Percentiles rank a stretch among this genome's conserved stretches.
Evolutionary conservation across 2,329 filamentous ascomycete species (phyloP).

Genomic region (Arthrobotrys sinensis): DNA sequence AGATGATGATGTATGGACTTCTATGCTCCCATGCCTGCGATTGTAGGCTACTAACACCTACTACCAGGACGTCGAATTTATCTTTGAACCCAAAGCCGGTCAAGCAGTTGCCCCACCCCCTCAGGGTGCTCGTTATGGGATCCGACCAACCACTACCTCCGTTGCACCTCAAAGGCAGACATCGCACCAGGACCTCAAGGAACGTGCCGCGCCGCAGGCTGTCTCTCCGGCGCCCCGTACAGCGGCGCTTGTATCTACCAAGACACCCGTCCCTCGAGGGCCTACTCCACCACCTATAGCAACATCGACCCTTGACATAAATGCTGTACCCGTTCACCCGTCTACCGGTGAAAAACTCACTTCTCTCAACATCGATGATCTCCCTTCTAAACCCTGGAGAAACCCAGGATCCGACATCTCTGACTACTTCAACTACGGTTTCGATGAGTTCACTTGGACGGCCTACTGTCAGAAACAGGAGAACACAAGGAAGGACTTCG

Average conservation of each 20-base stretch:
- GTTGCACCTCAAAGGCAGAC: slow-evolving; percentile 52
- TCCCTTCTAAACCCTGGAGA: slow-evolving; percentile 91
- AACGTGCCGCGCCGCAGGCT: slow-evolving; percentile 38
- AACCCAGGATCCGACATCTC: slow-evolving; percentile 93
- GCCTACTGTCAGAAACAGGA: slow-evolving; percentile 93
- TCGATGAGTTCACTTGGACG: slow-evolving; percentile 98
- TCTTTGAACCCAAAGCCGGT: slow-evolving; percentile 64
- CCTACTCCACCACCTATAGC: slow-evolving; percentile 76
- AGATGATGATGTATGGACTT: slow-evolving; percentile 63
- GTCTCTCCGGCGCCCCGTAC: slow-evolving; percentile 63
- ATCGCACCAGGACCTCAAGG: slow-evolving; percentile 54
- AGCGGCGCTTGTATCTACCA: slow-evolving; percentile 65
- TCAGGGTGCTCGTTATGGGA: slow-evolving; percentile 64
- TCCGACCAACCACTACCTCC: slow-evolving; percentile 62
- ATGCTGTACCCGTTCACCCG: slow-evolving; percentile 84
- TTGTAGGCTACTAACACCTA: slow-evolving; percentile 2
- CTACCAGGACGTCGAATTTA: slow-evolving; percentile 64
- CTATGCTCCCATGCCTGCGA: neutral
- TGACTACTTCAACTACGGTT: slow-evolving; percentile 99
- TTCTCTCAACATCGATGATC: slow-evolving; percentile 82
- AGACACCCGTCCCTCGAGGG: slow-evolving; percentile 69
- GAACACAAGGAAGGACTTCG: slow-evolving; percentile 81
- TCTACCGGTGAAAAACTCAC: slow-evolving; percentile 83
- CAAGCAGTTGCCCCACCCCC: slow-evolving; percentile 63
- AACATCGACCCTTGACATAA: slow-evolving; percentile 87